Base-by-base conservation (phyloP, 805 yeast species). In the Kregervanrija fluxuum region DNA sequence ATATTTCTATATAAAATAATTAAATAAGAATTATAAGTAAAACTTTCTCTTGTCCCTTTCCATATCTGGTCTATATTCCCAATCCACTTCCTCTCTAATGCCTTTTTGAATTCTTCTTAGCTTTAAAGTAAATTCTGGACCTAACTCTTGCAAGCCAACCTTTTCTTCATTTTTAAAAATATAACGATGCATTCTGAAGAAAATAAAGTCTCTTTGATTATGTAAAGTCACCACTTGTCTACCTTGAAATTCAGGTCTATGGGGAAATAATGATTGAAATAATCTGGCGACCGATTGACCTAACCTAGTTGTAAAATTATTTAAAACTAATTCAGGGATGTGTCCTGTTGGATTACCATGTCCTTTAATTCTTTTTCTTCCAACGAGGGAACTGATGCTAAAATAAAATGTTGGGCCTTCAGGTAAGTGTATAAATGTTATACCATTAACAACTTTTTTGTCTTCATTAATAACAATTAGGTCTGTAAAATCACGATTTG, bases 41-140 rank as follows among this genome's bases (percentile, higher is more conserved):
- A 91, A 91, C 76, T 87, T 89, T 67, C 82, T 81, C 80, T 90
- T 91, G 64, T 91, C 97, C 57, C 84, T 83, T 64, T 93, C 98
- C 98, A 93, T 90, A 52, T 86, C 95, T 3, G 96, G 82, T 54
- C 87, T 79, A 67, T 89, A 95, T 65, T 93, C 97, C 97, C 98
- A 91, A 57, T 88, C 96, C 28, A 85, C 73, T 57, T 91, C 98
- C 53, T 88, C 95, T 59, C 81, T 81, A 56, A 93, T 75, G 43
- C 98, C 99, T 67, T 80, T 84, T 64, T 91, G 98, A 47, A 93
- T 70, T 58, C 98, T 75, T 64, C 96, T 79, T 54, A 93, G 68
- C 60, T 85, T 82, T 61, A 93, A 67, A 1, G 99, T 93, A 64
- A 93, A 93, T 64, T 90, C 97, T 1, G 99, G 99, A 0, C 99